Conservation (phyloP, 345 rosid genomes). For the Gossypium herbaceum region DNA sequence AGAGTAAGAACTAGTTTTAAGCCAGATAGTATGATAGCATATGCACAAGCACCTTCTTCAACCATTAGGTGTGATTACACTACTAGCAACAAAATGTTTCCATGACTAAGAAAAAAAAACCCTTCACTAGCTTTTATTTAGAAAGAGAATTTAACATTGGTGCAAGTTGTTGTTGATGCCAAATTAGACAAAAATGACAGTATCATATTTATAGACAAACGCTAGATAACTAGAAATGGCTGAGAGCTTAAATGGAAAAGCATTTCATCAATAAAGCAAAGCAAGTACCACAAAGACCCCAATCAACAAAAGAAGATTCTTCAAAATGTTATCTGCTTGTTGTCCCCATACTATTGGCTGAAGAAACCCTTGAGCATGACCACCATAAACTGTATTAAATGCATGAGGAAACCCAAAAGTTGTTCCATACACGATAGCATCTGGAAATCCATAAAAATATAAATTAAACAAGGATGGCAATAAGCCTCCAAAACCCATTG, state of each 20-base stretch:
- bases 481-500: conserved; percentile 69
- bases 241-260: background rate
- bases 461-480: conserved; percentile 73
- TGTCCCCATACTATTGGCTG: conserved; percentile 34
- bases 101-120: background rate
- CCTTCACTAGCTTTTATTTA: background rate
- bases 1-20: background rate
- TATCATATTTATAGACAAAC: background rate
- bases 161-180: background rate
- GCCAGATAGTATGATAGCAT: background rate
- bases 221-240: background rate
- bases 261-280: conserved; percentile 46
- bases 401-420: conserved; percentile 61
- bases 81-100: background rate
- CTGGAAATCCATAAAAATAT: conserved; percentile 69
- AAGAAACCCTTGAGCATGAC: conserved; percentile 43
- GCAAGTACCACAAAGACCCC: conserved; percentile 53
- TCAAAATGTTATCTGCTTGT: conserved; percentile 51
- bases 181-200: background rate
- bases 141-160: background rate
- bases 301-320: conserved; percentile 48
- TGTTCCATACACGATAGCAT: conserved; percentile 62
- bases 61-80: background rate
- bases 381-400: conserved; percentile 47
- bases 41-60: background rate